phyloP scores from a whole-genome alignment of 2,329 filamentous ascomycete species.

The Aspergillus intermedius region DNA sequence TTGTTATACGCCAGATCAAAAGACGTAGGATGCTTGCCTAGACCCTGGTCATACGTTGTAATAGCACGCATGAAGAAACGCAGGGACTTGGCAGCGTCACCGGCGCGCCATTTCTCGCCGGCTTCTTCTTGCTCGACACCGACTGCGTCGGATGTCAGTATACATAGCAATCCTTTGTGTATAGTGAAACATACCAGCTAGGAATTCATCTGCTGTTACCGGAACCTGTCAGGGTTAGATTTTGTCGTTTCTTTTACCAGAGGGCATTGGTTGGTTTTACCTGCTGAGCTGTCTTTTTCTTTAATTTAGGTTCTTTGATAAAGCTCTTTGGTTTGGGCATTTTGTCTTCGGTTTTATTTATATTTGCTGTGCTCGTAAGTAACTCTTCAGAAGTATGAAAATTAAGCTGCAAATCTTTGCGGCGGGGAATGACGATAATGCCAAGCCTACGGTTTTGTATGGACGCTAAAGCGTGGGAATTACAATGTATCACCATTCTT shows the following conservation, averaged over 20 bases:
- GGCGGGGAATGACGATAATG: background rate
- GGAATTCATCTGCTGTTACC: constrained; percentile 60
- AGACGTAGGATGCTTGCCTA: constrained; percentile 53
- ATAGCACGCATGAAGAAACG: constrained; percentile 57
- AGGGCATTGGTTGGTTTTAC: constrained; percentile 14
- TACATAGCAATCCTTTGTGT: background rate
- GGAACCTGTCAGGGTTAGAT: constrained; percentile 37
- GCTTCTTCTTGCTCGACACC: constrained; percentile 65
- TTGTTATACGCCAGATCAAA: constrained; percentile 73
- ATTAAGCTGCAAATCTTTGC: background rate
- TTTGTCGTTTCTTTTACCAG: too few species aligned
- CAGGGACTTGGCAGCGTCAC: constrained; percentile 60
- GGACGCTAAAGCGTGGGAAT: too few species aligned
- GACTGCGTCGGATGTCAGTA: constrained; percentile 26
- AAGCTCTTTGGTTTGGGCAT: constrained; percentile 38
- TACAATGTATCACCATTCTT: background rate
- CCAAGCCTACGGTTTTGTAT: background rate
- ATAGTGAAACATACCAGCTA: constrained; percentile 47
- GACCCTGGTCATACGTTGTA: constrained; percentile 58
- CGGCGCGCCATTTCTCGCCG: constrained; percentile 67
- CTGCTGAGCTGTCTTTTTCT: constrained; percentile 37
- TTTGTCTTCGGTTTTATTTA: background rate
- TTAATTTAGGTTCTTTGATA: constrained; percentile 37
- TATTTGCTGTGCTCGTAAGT: background rate
- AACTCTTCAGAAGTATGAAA: background rate